A percentile compares a stretch with the other conserved stretches of the same genome.
phyloP scores from a whole-genome alignment of 2,329 filamentous ascomycete species.

The Colletotrichum brevisporum region DNA sequence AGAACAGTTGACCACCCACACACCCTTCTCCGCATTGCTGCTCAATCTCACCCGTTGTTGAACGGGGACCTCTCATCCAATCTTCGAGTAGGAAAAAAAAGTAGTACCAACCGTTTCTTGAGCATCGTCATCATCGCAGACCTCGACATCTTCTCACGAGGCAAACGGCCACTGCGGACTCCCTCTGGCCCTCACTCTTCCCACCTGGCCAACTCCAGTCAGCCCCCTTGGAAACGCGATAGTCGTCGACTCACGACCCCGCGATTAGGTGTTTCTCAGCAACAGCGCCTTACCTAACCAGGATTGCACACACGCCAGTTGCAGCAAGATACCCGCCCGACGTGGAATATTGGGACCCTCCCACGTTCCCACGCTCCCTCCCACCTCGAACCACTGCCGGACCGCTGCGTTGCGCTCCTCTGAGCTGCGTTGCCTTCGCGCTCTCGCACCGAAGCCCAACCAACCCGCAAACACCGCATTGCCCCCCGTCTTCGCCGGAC shows the following conservation, averaged over 20 bases:
- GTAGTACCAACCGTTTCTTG: not conserved
- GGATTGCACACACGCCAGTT: slow-evolving; percentile 30
- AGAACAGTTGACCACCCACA: slow-evolving; percentile 14
- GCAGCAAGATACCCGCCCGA: slow-evolving; percentile 25
- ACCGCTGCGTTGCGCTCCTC: slow-evolving; percentile 21
- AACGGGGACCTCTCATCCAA: slow-evolving; percentile 37
- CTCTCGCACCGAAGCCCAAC: slow-evolving; percentile 28
- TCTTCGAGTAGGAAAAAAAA: slow-evolving; percentile 20
- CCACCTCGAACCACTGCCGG: slow-evolving; percentile 17
- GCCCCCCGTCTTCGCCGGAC: slow-evolving; percentile 27
- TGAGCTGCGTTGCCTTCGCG: slow-evolving; percentile 23
- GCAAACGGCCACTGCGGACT: not conserved
- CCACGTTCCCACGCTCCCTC: not conserved
- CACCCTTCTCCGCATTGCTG: slow-evolving; percentile 27
- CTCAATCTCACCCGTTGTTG: slow-evolving; percentile 24
- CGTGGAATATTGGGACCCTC: slow-evolving; percentile 31
- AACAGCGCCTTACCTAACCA: slow-evolving; percentile 38
- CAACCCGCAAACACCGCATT: slow-evolving; percentile 28
- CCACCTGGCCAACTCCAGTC: slow-evolving; percentile 1
- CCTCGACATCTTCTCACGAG: slow-evolving; percentile 7
- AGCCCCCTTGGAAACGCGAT: slow-evolving; percentile 22
- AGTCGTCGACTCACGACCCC: slow-evolving; percentile 32
- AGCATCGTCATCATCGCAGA: slow-evolving; percentile 9
- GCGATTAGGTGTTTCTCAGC: slow-evolving; percentile 21
- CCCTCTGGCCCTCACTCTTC: not conserved